Conservation (phyloP, 2,329 filamentous ascomycete species). For the Ophiocordyceps unilateralis region DNA sequence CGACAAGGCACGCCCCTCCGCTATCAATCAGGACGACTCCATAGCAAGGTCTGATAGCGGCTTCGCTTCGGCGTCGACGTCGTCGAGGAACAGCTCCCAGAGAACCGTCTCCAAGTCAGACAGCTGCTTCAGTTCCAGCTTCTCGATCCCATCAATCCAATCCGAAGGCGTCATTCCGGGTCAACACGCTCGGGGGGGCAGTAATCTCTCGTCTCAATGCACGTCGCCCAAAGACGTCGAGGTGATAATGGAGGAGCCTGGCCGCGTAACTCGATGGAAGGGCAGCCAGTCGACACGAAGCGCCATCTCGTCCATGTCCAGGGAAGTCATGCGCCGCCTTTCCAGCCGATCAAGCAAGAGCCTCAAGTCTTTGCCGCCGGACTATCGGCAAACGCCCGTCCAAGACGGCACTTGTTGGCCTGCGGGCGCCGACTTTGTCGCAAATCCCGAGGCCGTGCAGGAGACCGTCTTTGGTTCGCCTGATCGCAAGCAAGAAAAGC, state of each 20-base stretch:
- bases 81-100: constrained; percentile 22
- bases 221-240: background rate
- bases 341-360: background rate
- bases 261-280: background rate
- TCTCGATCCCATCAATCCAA: constrained; percentile 36
- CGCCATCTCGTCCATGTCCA: background rate
- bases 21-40: constrained; percentile 4
- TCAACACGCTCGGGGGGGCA: background rate
- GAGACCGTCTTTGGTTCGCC: background rate
- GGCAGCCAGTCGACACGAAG: background rate
- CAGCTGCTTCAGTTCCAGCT: constrained; percentile 43
- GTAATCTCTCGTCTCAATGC: background rate
- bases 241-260: background rate
- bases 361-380: background rate
- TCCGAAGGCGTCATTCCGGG: constrained; percentile 8
- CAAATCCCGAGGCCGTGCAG: background rate
- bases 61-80: constrained; percentile 28
- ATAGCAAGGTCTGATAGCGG: constrained; percentile 27
- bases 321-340: constrained; percentile 1
- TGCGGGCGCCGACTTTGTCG: background rate
- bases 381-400: background rate
- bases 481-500: background rate
- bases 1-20: constrained; percentile 1
- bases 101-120: constrained; percentile 38
- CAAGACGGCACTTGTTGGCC: background rate